phyloP scores from a whole-genome alignment of 306 rosid genomes.

The Trifolium pratense region DNA sequence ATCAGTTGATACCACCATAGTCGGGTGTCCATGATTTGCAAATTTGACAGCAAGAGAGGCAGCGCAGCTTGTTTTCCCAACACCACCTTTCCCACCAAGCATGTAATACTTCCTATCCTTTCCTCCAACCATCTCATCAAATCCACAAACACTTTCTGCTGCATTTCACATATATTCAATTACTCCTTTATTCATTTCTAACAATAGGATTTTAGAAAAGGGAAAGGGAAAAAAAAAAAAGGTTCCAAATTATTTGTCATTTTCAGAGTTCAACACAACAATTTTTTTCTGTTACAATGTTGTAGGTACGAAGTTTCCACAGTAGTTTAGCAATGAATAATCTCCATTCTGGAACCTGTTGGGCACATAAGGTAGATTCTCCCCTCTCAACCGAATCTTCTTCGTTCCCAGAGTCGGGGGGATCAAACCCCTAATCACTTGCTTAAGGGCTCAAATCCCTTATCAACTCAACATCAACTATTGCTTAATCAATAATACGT shows the following conservation, averaged over 20 bases:
- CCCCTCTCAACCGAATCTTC: no score
- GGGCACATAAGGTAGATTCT: no score
- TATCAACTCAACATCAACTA: background rate
- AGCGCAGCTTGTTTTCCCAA: conserved; percentile 55
- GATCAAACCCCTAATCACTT: no score
- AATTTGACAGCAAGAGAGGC: conserved; percentile 77
- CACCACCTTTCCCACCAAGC: conserved; percentile 55
- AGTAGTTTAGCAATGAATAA: no score
- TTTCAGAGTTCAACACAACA: background rate
- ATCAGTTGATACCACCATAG: conserved; percentile 89
- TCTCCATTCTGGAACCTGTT: no score
- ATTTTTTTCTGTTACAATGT: no score
- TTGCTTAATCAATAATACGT: background rate
- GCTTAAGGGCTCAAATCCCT: no score
- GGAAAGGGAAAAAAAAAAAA: background rate
- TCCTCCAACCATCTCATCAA: conserved; percentile 48
- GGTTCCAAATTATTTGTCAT: background rate
- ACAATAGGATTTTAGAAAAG: background rate
- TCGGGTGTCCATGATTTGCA: conserved; percentile 87
- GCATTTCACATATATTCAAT: conserved; percentile 2
- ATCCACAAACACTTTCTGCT: conserved; percentile 45
- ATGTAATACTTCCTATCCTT: conserved; percentile 47
- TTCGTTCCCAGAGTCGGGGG: no score
- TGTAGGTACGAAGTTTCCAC: no score
- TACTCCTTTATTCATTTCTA: background rate